Percentiles rank a stretch among this genome's conserved stretches.
phyloP scores from a whole-genome alignment of 257 asterid species.

The Penstemon eatonii region DNA sequence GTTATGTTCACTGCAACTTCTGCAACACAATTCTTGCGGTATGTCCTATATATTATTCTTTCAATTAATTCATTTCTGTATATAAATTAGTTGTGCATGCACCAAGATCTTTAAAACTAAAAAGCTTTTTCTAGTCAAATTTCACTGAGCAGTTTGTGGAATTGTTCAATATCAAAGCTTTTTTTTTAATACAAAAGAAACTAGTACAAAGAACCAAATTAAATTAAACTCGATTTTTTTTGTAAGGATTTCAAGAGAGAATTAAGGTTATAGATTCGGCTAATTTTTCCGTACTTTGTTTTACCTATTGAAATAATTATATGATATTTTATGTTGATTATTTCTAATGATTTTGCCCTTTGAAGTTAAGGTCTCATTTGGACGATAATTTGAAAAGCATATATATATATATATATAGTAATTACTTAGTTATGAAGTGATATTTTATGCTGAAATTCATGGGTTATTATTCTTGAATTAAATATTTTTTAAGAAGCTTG shows the following conservation, averaged over 20 bases:
- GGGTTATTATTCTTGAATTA: too few relatives aligned
- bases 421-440: constrained; percentile 6
- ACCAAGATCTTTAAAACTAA: constrained; percentile 1
- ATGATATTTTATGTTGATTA: constrained; percentile 37
- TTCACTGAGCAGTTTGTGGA: neutral
- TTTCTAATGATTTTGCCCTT: constrained; percentile 13
- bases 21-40: constrained; percentile 96
- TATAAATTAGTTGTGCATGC: constrained; percentile 27
- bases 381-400: too few relatives aligned
- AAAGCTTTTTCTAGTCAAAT: constrained; percentile 1
- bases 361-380: neutral
- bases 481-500: neutral
- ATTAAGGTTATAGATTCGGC: constrained; percentile 21
- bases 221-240: too few relatives aligned
- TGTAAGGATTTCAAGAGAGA: neutral
- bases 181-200: too few relatives aligned
- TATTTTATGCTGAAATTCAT: constrained; percentile 36
- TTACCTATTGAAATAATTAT: constrained; percentile 21
- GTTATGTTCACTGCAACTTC: constrained; percentile 89
- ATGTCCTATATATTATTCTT: constrained; percentile 21
- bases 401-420: too few relatives aligned
- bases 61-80: neutral
- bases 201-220: too few relatives aligned
- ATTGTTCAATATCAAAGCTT: neutral
- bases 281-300: constrained; percentile 16